Percentiles rank a stretch among this genome's conserved stretches.
Conservation (phyloP, 2,329 filamentous ascomycete genomes). For the Neocatenulostroma microsporum region DNA sequence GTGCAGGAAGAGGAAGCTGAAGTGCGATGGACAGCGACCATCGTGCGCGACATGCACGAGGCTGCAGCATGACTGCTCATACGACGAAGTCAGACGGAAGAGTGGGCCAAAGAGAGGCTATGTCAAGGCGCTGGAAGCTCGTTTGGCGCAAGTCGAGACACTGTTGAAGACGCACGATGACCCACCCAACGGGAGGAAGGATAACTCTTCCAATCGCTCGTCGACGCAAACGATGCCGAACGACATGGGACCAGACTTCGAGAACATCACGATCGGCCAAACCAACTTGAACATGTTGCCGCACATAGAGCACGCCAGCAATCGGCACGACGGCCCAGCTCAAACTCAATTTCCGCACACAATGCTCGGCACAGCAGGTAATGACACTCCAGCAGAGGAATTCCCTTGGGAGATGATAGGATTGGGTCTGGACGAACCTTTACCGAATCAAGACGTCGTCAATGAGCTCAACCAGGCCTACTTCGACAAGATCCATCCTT, state of each 20-base stretch:
- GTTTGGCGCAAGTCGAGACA: conserved; percentile 80
- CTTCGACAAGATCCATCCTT: conserved; percentile 84
- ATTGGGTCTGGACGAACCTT: conserved; percentile 70
- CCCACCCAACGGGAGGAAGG: conserved; percentile 3
- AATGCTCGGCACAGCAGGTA: conserved; percentile 7
- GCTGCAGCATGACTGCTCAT: conserved; percentile 79
- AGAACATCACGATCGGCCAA: conserved; percentile 14
- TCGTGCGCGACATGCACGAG: conserved; percentile 83
- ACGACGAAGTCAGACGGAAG: conserved; percentile 88
- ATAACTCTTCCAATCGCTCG: conserved; percentile 3
- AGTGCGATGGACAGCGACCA: conserved; percentile 77
- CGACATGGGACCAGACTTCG: conserved; percentile 14
- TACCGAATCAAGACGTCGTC: conserved; percentile 71
- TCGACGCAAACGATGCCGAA: conserved; percentile 1
- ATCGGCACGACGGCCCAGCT: conserved; percentile 7
- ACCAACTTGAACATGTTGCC: conserved; percentile 8
- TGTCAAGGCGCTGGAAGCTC: conserved; percentile 86
- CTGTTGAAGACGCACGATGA: conserved; percentile 66
- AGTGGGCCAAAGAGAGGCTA: conserved; percentile 92
- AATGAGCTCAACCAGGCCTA: conserved; percentile 83
- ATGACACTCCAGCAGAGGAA: conserved; percentile 17
- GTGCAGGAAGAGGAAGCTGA: conserved; percentile 84
- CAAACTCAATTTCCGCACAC: conserved; percentile 8
- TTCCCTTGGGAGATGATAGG: conserved; percentile 83
- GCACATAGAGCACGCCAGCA: conserved; percentile 8